A percentile compares a stretch with the other conserved stretches of the same genome.
These are phyloP conservation scores for Globisporangium splendens DNA, from an alignment of 352 stramenopile species.

Conservation along the genomic window DNA sequence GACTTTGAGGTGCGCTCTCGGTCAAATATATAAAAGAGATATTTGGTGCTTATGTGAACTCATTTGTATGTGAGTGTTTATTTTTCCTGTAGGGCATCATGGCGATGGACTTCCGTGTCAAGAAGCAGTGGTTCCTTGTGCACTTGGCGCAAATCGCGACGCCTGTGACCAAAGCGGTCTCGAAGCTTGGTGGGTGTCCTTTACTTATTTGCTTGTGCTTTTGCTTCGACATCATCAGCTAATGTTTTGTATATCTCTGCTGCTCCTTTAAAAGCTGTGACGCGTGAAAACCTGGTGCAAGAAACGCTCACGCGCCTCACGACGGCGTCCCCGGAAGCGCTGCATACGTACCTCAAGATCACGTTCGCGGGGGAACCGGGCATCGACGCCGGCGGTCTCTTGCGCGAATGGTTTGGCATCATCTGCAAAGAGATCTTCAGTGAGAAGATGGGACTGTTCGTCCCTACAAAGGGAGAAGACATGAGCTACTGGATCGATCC, in stretches of 20 bases:
- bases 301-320: conserved; percentile 45
- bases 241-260: background rate
- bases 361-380: conserved; percentile 57
- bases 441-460: conserved; percentile 46
- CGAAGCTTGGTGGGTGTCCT: conserved; percentile 54
- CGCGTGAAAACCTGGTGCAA: conserved; percentile 52
- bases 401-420: conserved; percentile 70
- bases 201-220: background rate
- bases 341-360: conserved; percentile 73
- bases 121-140: conserved; percentile 84
- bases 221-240: background rate
- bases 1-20: conserved; percentile 53
- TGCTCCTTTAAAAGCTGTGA: conserved; percentile 31
- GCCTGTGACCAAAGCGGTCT: conserved; percentile 54
- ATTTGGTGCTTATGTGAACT: background rate
- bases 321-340: conserved; percentile 29
- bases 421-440: conserved; percentile 57
- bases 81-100: conserved; percentile 45
- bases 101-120: conserved; percentile 69
- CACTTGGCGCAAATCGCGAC: conserved; percentile 63
- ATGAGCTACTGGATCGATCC: conserved; percentile 75
- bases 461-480: conserved; percentile 53
- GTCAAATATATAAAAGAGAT: conserved; percentile 1
- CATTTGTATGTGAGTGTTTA: background rate
- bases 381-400: conserved; percentile 58